Percentiles rank a stretch among this genome's conserved stretches.
phyloP scores from a whole-genome alignment of 2,329 filamentous ascomycete genomes.

The Fusarium avenaceum region DNA sequence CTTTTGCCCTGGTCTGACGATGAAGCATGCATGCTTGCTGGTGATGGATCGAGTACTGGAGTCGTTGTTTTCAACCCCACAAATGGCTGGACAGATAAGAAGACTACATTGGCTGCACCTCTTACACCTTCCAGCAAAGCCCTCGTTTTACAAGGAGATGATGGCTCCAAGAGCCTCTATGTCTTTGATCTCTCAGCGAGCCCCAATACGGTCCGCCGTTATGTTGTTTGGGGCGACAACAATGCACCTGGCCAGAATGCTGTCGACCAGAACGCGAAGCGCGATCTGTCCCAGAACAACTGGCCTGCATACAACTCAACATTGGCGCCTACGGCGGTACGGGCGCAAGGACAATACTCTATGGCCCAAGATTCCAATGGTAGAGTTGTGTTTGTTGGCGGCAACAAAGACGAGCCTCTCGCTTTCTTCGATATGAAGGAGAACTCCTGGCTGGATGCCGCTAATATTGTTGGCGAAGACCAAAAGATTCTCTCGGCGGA shows the following conservation, averaged over 20 bases:
- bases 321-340: constrained; percentile 72
- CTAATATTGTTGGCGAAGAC: constrained; percentile 68
- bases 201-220: constrained; percentile 81
- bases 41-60: constrained; percentile 69
- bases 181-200: constrained; percentile 80
- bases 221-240: constrained; percentile 73
- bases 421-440: constrained; percentile 81
- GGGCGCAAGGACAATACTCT: constrained; percentile 72
- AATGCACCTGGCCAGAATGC: constrained; percentile 67
- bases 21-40: constrained; percentile 81
- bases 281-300: constrained; percentile 67
- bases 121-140: constrained; percentile 69
- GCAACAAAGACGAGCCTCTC: constrained; percentile 74
- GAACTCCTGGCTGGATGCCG: constrained; percentile 84
- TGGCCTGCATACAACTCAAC: constrained; percentile 87
- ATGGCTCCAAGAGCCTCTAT: constrained; percentile 83
- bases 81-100: constrained; percentile 72
- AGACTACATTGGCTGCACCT: constrained; percentile 71
- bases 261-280: constrained; percentile 55
- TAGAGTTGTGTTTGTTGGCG: constrained; percentile 83
- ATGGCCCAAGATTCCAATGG: constrained; percentile 76
- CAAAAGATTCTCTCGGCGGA: constrained; percentile 55
- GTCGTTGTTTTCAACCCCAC: constrained; percentile 79
- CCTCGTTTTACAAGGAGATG: constrained; percentile 76
- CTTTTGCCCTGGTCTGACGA: constrained; percentile 80